Percentiles rank a stretch among this genome's conserved stretches.
These are phyloP conservation scores for Trichoderma sp. DNA, from an alignment of 2,329 filamentous ascomycete genomes.

Conservation along the genomic window DNA sequence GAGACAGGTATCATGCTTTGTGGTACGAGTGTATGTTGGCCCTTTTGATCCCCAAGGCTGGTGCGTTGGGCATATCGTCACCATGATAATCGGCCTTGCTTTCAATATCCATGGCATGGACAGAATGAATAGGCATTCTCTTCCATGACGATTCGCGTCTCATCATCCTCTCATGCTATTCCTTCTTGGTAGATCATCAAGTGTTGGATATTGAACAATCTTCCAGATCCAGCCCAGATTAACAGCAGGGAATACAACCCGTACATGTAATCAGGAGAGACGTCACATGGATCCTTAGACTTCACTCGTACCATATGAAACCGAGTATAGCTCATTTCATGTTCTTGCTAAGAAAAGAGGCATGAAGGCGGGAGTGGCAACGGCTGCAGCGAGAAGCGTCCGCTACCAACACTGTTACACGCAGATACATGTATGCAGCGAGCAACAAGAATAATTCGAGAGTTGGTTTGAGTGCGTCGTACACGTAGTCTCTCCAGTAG, in stretches of 20 bases:
- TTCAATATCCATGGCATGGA: neutral
- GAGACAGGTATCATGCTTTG: neutral
- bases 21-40: neutral
- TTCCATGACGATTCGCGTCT: neutral
- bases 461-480: too few species aligned
- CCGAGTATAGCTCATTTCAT: too few species aligned
- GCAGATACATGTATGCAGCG: neutral
- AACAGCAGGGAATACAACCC: neutral
- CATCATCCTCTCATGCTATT: too few species aligned
- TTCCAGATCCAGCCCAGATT: neutral
- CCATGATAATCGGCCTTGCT: neutral
- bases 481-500: too few species aligned
- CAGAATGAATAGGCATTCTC: neutral
- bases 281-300: neutral
- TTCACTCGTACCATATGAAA: rapidly evolving
- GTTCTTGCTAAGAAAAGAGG: neutral
- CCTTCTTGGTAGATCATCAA: neutral
- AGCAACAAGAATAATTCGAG: too few species aligned
- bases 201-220: too few species aligned
- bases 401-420: neutral
- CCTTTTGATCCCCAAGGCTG: neutral
- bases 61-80: neutral
- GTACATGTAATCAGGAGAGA: neutral
- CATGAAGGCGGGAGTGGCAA: neutral
- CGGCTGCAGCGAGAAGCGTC: neutral